Conservation (phyloP, 2,329 filamentous ascomycete species). For the Penicillium sp. region DNA sequence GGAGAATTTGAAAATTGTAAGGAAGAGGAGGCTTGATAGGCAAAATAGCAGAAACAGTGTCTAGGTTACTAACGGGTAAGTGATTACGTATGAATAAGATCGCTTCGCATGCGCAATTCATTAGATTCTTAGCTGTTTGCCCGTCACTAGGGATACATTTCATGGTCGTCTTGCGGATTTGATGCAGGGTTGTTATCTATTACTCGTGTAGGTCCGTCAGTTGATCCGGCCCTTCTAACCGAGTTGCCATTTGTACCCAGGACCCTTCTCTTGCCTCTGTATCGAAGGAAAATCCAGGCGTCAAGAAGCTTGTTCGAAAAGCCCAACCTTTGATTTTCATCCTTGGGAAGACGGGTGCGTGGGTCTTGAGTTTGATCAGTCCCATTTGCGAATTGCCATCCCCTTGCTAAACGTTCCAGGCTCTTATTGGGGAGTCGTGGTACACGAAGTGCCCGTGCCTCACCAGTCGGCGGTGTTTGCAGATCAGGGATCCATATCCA, state of each 20-base stretch:
- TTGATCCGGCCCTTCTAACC: background rate
- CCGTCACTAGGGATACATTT: background rate
- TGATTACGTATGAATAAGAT: background rate
- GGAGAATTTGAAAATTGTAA: slow-evolving; percentile 4
- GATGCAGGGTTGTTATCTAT: background rate
- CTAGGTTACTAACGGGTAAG: background rate
- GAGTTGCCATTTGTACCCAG: background rate
- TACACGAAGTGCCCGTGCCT: background rate
- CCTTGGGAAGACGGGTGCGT: slow-evolving; percentile 2
- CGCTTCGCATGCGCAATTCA: background rate
- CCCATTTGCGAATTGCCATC: background rate
- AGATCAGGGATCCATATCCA: slow-evolving; percentile 9
- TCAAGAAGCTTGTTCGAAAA: slow-evolving; percentile 1
- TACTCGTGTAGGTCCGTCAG: background rate
- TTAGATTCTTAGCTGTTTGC: background rate
- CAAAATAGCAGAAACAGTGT: background rate
- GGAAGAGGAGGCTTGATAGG: background rate
- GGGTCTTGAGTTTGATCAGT: background rate
- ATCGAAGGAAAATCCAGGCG: background rate
- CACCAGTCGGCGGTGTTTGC: background rate
- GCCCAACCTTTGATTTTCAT: slow-evolving; percentile 3
- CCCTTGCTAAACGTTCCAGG: background rate
- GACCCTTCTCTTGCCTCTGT: background rate
- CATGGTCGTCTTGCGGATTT: background rate
- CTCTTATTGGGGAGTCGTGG: slow-evolving; percentile 7